Evolutionary conservation across 2,329 filamentous ascomycete species (phyloP), one percentile per base, ranked within the genome.

Genomic region (Clarireedia sp.): DNA sequence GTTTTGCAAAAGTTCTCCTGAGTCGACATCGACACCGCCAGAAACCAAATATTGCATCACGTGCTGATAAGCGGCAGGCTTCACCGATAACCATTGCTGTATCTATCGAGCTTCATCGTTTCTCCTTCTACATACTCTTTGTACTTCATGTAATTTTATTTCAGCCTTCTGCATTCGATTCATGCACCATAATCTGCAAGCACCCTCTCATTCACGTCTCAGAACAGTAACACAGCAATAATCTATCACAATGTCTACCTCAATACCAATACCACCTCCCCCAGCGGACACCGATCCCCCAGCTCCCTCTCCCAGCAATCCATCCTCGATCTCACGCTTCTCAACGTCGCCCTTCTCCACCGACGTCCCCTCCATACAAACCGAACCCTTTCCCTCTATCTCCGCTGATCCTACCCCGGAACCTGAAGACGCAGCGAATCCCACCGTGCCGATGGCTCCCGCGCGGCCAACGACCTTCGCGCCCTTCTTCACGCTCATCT

Each of bases 401-500:
- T 19, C n/a, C 17, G n/a, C 41, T 9, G 41, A 21, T 5, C n/a
- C n/a, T 17, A 16, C 17, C 40, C 40, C n/a, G 5, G 19, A 21
- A 10, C 41, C 41, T 19, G 19, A 44, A 8, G 19, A 19, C 41
- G 19, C 41, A 10, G 19, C 19, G 4, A 23, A 44, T 8, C 17
- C 41, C 16, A n/a, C 41, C 17, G 36, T 29, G 44, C 19, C 47
- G 44, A 40, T 37, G 43, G 14, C 29, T 23, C 6, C 23, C 14
- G 24, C 45, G 17, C 16, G 38, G 36, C 33, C 38, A 2, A 2
- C 44, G 9, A 29, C 48, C 12, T 92, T 95, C 70, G 78, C 83
- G 45, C 89, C 90, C 2, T 86, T 96, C 74, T 96, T 96, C 75
- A 87, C 89, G 1, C 76, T 96, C 43, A 78, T 97, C 61, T 83